These are phyloP conservation scores for Phytophthora pluvialis DNA, from an alignment of 352 stramenopile species.

Conservation along the genomic window DNA sequence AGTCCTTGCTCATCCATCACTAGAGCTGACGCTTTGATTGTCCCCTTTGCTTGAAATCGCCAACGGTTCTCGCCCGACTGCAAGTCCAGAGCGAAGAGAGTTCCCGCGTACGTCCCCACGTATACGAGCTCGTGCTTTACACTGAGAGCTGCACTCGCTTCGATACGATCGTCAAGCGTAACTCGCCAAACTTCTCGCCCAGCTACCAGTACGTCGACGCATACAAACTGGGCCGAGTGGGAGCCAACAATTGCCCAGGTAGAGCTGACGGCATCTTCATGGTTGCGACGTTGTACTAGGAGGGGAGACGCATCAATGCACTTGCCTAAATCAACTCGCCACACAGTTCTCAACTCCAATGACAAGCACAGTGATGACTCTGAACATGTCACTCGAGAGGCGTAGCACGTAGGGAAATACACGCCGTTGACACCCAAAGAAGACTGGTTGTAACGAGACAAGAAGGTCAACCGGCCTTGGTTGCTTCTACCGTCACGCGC, in stretches of 20 bases:
- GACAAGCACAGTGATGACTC: neutral
- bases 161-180: constrained; percentile 63
- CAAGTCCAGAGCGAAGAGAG: constrained; percentile 53
- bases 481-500: neutral
- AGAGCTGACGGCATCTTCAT: neutral
- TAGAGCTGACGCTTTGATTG: constrained; percentile 60
- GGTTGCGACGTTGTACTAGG: constrained; percentile 34
- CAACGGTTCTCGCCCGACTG: constrained; percentile 37
- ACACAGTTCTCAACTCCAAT: constrained; percentile 30
- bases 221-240: constrained; percentile 53
- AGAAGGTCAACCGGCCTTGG: constrained; percentile 6
- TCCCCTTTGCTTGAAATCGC: constrained; percentile 41
- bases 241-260: constrained; percentile 56
- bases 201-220: constrained; percentile 41
- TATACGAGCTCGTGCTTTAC: constrained; percentile 38
- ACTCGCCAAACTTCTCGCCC: constrained; percentile 42
- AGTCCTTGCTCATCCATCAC: constrained; percentile 49
- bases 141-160: constrained; percentile 56
- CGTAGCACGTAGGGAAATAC: constrained; percentile 27
- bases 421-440: constrained; percentile 12
- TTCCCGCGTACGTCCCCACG: constrained; percentile 62
- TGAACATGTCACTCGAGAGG: neutral
- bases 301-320: constrained; percentile 74
- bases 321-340: constrained; percentile 52
- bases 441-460: constrained; percentile 43